phyloP scores from a whole-genome alignment of 192 early-diverging fungal genomes.

The Diversispora eburnea region DNA sequence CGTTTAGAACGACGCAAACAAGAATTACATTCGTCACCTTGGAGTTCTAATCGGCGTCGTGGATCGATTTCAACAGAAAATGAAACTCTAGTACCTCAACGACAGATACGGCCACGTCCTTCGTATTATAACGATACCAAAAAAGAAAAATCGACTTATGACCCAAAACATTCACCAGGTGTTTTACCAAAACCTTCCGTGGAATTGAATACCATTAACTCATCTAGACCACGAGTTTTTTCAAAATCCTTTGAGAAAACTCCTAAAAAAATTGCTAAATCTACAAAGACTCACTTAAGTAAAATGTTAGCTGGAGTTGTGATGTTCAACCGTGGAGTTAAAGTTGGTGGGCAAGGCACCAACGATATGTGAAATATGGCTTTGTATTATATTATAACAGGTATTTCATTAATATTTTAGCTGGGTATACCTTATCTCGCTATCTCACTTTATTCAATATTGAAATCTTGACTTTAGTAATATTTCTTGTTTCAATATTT shows the following conservation, averaged over 20 bases:
- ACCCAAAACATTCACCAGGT: neutral
- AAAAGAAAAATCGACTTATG: neutral
- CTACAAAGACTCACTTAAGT: conserved; percentile 19
- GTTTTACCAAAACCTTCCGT: neutral
- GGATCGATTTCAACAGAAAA: neutral
- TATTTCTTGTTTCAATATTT: too few species aligned
- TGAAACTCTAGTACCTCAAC: neutral
- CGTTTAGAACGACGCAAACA: conserved; percentile 29
- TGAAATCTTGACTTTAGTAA: too few species aligned
- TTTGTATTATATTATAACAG: too few species aligned
- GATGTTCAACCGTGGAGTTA: conserved; percentile 25
- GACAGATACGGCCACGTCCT: neutral
- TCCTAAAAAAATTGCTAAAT: conserved; percentile 19
- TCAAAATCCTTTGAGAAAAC: neutral
- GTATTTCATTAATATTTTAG: too few species aligned
- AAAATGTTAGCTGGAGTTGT: conserved; percentile 24
- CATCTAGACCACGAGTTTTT: neutral
- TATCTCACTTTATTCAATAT: too few species aligned
- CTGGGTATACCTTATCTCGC: too few species aligned
- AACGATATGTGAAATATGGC: neutral
- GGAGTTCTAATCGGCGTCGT: conserved; percentile 3
- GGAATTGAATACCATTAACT: neutral
- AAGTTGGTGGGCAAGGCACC: conserved; percentile 21
- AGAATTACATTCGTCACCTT: neutral
- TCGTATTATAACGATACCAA: neutral